Evolutionary conservation across 164 flowering plant species (phyloP), one percentile per base, ranked within the genome.

Genomic region (grape (Vitis vinifera)): DNA sequence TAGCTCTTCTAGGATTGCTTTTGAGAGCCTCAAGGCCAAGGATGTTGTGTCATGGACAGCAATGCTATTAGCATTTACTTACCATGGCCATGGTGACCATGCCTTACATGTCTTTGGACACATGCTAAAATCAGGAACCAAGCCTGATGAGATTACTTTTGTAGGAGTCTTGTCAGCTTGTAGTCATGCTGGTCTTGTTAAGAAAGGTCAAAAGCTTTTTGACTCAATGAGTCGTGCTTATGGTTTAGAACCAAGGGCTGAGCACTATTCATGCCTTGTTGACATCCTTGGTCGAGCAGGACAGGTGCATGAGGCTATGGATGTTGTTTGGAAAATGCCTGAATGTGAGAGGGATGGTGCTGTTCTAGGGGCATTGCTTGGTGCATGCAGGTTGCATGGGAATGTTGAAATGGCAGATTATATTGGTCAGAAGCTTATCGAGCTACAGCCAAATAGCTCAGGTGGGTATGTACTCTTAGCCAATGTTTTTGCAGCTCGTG

Each of bases 31-130:
- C 52, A 61, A 67, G 62, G 68, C 67, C 44, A 83, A 82, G 77
- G 90, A 87, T 63, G 47, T 76, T 65, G 83, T 89, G 9, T 81
- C 90, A 27, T 89, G 93, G 93, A 86, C 90, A 8, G 70, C 90
- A 10, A 81, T 87, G 82, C 85, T 87, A 47, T 67, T 77, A 60
- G 83, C 86, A 29, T 87, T 81, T 62, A 77, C 93, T 3, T 80
- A 74, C 60, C 89, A 89, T 59, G 91, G 91, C 2, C 68, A 65
- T 53, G 93, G 84, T 9, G 29, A 66, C 8, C 70, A 67, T 48
- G 85, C 87, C 51, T 67, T 89, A 52, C 73, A 71, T 58, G 71
- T 67, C 51, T 84, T 87, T 68, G 84, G 83, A 16, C 72, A 68
- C 47, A 89, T 89, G 89, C 55, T 87, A 55, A 77, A 80, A 60